Evolutionary conservation across 805 yeast species (phyloP).

Genomic region (Pichia nakasei): DNA sequence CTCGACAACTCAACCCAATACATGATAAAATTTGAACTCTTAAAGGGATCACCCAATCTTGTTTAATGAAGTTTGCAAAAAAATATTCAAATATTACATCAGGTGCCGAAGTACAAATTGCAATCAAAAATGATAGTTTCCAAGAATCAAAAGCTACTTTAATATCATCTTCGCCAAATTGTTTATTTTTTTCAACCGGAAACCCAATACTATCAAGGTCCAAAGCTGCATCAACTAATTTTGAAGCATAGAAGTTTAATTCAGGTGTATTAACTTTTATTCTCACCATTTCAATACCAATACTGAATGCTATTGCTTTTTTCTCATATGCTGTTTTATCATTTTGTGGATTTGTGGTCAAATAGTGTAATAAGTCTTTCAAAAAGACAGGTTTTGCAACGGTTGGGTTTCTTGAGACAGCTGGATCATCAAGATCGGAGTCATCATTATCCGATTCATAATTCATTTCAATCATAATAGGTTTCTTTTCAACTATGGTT

Average conservation of each 20-base stretch:
- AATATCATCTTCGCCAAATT: conserved; percentile 14
- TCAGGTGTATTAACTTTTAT: conserved; percentile 61
- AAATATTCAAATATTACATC: conserved; percentile 36
- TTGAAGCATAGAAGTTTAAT: conserved; percentile 47
- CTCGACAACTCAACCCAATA: conserved; percentile 64
- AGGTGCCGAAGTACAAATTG: conserved; percentile 46
- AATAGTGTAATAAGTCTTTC: conserved; percentile 57
- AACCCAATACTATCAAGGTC: conserved; percentile 39
- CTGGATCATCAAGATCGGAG: conserved; percentile 42
- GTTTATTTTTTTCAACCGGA: conserved; percentile 2
- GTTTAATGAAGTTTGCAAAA: conserved; percentile 43
- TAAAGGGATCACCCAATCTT: conserved; percentile 78
- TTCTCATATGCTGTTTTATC: conserved; percentile 40
- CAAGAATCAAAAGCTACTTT: conserved; percentile 57
- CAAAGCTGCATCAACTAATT: conserved; percentile 41
- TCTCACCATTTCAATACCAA: conserved; percentile 52
- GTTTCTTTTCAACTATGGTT: not conserved
- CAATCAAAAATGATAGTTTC: conserved; percentile 55
- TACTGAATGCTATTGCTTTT: conserved; percentile 38
- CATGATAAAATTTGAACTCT: conserved; percentile 62
- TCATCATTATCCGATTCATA: conserved; percentile 29
- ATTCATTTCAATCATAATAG: conserved; percentile 9
- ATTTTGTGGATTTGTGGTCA: conserved; percentile 35
- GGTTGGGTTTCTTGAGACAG: conserved; percentile 28
- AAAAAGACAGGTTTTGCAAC: conserved; percentile 55